Conservation (phyloP, 192 early-diverging fungal genomes). For the Coemansia sp. region DNA sequence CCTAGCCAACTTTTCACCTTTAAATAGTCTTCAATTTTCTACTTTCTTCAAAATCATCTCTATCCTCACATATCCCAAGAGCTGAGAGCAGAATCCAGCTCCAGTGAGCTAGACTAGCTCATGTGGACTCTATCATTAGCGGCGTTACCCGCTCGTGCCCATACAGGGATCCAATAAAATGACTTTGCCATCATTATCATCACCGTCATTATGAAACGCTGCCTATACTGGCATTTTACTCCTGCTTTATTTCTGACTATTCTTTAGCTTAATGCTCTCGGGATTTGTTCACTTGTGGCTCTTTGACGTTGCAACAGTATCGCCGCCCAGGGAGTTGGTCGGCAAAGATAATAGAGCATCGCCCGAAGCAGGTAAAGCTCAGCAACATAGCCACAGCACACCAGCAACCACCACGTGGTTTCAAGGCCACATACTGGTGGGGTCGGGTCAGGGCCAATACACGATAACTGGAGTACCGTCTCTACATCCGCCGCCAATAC, state of each 20-base stretch:
- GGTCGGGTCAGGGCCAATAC: constrained; percentile 5
- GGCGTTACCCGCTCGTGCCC: no score
- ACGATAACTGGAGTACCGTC: constrained; percentile 27
- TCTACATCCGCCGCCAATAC: constrained; percentile 15
- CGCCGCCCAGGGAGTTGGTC: constrained; percentile 6
- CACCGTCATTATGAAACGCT: no score
- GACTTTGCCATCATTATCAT: no score
- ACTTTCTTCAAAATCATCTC: neutral
- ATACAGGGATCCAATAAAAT: no score
- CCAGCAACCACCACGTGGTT: constrained; percentile 19
- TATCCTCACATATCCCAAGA: neutral
- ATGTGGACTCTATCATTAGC: no score
- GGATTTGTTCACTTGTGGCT: constrained; percentile 32
- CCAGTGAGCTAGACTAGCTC: neutral
- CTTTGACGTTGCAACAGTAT: constrained; percentile 9
- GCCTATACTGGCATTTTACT: neutral
- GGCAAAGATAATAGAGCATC: neutral
- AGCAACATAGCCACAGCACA: neutral
- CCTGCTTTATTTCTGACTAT: neutral
- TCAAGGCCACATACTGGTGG: constrained; percentile 26
- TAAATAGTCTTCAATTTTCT: constrained; percentile 5
- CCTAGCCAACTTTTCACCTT: constrained; percentile 13
- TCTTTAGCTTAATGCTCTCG: constrained; percentile 6
- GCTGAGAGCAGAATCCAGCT: neutral
- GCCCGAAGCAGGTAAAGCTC: neutral